These are phyloP conservation scores for Melanomma pulvis-pyrius DNA, from an alignment of 495 filamentous ascomycete species.

Conservation along the genomic window DNA sequence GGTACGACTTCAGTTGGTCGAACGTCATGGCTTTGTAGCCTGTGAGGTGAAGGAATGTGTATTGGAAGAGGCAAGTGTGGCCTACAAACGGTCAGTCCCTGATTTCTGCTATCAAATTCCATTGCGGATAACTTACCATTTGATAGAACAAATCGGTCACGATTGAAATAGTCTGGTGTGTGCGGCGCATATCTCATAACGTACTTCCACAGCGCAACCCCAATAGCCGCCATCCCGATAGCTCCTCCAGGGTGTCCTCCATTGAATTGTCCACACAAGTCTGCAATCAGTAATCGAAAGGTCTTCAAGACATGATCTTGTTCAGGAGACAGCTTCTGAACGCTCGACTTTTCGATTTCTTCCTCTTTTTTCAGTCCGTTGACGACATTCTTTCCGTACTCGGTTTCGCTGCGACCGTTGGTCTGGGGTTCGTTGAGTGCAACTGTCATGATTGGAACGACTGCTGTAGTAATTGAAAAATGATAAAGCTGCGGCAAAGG, in stretches of 20 bases:
- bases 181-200: slow-evolving; percentile 56
- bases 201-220: slow-evolving; percentile 57
- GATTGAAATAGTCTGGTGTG: slow-evolving; percentile 54
- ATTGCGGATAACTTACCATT: slow-evolving; percentile 44
- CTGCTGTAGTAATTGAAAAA: background rate
- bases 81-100: slow-evolving; percentile 33
- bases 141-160: slow-evolving; percentile 58
- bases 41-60: slow-evolving; percentile 59
- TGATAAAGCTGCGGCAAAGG: background rate
- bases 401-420: background rate
- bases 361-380: slow-evolving; percentile 18
- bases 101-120: background rate
- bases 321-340: slow-evolving; percentile 10
- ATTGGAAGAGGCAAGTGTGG: slow-evolving; percentile 65
- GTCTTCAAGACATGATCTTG: slow-evolving; percentile 47
- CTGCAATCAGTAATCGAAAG: slow-evolving; percentile 59
- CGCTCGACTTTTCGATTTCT: background rate
- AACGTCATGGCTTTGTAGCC: slow-evolving; percentile 63
- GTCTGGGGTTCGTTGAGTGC: background rate
- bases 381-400: slow-evolving; percentile 10
- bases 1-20: slow-evolving; percentile 63
- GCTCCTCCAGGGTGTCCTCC: slow-evolving; percentile 61
- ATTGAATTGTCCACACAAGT: slow-evolving; percentile 62
- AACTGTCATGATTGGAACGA: background rate
- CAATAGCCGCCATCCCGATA: slow-evolving; percentile 61